Conservation (phyloP, 495 filamentous ascomycete species). For the Chaetomidium leptoderma region DNA sequence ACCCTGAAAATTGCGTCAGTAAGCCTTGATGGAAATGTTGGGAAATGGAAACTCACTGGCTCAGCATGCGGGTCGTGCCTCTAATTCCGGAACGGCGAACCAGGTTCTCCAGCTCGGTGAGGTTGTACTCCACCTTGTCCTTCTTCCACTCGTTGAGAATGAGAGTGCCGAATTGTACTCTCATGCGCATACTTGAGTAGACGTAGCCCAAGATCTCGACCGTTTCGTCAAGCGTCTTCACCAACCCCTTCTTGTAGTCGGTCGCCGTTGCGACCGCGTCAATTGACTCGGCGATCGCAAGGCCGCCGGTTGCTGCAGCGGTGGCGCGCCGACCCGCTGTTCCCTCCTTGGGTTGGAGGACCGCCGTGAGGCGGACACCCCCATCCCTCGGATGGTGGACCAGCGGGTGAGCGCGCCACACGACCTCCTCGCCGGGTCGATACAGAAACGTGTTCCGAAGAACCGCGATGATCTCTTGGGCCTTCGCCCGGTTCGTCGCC, state of each 20-base stretch:
- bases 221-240: neutral
- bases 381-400: constrained; percentile 12
- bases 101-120: constrained; percentile 50
- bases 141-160: constrained; percentile 45
- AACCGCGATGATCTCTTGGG: neutral
- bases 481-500: constrained; percentile 11
- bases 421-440: constrained; percentile 9
- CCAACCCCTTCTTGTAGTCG: constrained; percentile 16
- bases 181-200: constrained; percentile 42
- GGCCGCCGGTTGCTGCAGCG: neutral
- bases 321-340: constrained; percentile 5
- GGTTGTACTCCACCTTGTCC: constrained; percentile 34
- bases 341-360: constrained; percentile 7
- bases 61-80: constrained; percentile 34
- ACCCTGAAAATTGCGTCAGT: constrained; percentile 3
- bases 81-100: constrained; percentile 30
- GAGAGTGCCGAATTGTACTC: constrained; percentile 54
- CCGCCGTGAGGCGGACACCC: neutral
- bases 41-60: constrained; percentile 27
- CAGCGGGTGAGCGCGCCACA: constrained; percentile 17
- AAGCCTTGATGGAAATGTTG: neutral
- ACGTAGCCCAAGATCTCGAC: constrained; percentile 9
- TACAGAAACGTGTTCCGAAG: constrained; percentile 1
- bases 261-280: neutral
- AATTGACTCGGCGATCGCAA: neutral